A percentile compares a stretch with the other conserved stretches of the same genome.
phyloP scores from a whole-genome alignment of 371 early-diverging fungal species.

The Mortierella sp. region DNA sequence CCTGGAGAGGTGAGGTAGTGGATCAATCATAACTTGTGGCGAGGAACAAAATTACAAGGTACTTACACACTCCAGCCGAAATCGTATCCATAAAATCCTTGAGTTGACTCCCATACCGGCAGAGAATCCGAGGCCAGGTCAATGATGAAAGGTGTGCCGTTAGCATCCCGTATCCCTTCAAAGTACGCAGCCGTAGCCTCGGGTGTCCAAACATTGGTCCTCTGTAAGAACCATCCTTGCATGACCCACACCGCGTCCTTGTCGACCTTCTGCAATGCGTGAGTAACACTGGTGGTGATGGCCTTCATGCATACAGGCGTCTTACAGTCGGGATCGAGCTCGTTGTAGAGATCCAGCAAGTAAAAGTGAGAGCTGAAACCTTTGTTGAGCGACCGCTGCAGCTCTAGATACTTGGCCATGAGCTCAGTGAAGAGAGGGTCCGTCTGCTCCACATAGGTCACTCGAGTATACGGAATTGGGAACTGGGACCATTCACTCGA shows the following conservation, averaged over 20 bases:
- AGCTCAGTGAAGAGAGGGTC: slow-evolving; percentile 37
- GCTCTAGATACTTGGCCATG: slow-evolving; percentile 18
- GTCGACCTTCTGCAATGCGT: slow-evolving; percentile 30
- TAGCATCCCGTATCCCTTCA: slow-evolving; percentile 27
- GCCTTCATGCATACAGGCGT: slow-evolving; percentile 32
- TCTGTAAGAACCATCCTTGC: slow-evolving; percentile 50
- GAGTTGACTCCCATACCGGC: slow-evolving; percentile 18
- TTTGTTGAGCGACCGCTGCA: slow-evolving; percentile 35
- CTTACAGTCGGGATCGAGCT: slow-evolving; percentile 29
- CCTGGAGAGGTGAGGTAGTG: background rate
- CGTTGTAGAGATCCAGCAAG: slow-evolving; percentile 48
- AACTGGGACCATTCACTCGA: slow-evolving; percentile 35
- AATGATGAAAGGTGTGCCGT: slow-evolving; percentile 24
- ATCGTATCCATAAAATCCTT: slow-evolving; percentile 37
- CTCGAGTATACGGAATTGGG: slow-evolving; percentile 25
- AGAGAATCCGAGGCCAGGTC: slow-evolving; percentile 37
- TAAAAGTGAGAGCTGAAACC: slow-evolving; percentile 30
- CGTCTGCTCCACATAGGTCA: slow-evolving; percentile 41
- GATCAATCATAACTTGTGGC: background rate
- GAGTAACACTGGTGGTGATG: slow-evolving; percentile 24
- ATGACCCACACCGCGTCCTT: slow-evolving; percentile 47
- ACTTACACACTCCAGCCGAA: slow-evolving; percentile 53
- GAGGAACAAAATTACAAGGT: background rate
- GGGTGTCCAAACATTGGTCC: slow-evolving; percentile 26
- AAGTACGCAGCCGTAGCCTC: slow-evolving; percentile 28